Conservation (phyloP, 2,329 filamentous ascomycete species). For the Fusarium keratoplasticum region DNA sequence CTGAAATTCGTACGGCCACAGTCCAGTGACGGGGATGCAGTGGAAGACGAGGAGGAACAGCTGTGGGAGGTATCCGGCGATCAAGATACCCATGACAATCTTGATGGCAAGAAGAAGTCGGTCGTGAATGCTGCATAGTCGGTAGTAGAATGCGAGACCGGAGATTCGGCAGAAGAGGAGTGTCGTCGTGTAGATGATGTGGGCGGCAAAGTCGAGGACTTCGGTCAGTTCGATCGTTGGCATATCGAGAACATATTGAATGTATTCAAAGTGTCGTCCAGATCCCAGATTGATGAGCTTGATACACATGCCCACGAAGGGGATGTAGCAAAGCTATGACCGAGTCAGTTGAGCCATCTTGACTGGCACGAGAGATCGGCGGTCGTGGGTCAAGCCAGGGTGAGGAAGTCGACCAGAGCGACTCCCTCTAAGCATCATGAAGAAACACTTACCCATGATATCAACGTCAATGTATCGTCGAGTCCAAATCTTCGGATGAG, state of each 20-base stretch:
- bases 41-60: slow-evolving; percentile 64
- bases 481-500: slow-evolving; percentile 52
- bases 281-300: slow-evolving; percentile 60
- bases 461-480: slow-evolving; percentile 53
- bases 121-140: slow-evolving; percentile 55
- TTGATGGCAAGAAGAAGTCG: slow-evolving; percentile 52
- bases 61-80: slow-evolving; percentile 59
- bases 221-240: slow-evolving; percentile 56
- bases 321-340: slow-evolving; percentile 51
- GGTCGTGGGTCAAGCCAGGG: neutral
- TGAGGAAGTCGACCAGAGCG: neutral
- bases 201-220: slow-evolving; percentile 61
- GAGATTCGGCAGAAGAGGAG: slow-evolving; percentile 63
- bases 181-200: slow-evolving; percentile 63
- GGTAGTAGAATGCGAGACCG: slow-evolving; percentile 63
- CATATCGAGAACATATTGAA: slow-evolving; percentile 59
- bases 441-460: slow-evolving; percentile 48
- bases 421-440: neutral
- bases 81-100: slow-evolving; percentile 50
- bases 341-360: neutral
- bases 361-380: slow-evolving; percentile 9
- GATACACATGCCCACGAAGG: slow-evolving; percentile 57
- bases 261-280: slow-evolving; percentile 58
- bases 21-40: slow-evolving; percentile 61
- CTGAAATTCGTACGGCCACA: slow-evolving; percentile 65